These are phyloP conservation scores for Solanum lignicaule DNA, from an alignment of 257 asterid genomes.

Conservation along the genomic window DNA sequence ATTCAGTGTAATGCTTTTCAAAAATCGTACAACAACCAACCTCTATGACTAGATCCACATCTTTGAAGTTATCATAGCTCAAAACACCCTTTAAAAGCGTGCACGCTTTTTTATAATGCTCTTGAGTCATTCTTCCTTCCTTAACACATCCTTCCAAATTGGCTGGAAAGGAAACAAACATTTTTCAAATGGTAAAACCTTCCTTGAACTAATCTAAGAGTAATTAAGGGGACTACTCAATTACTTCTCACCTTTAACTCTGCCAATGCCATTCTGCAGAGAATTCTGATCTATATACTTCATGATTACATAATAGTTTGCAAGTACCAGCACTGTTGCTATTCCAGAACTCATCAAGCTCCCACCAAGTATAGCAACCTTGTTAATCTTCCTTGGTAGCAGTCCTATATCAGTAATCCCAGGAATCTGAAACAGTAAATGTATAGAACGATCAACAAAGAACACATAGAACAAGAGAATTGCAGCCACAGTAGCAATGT, in stretches of 20 bases:
- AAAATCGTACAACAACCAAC: conserved; percentile 17
- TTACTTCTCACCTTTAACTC: conserved; percentile 61
- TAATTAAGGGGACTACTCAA: neutral
- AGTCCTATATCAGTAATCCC: conserved; percentile 78
- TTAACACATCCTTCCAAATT: conserved; percentile 74
- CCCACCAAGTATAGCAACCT: conserved; percentile 92
- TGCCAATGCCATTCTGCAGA: conserved; percentile 65
- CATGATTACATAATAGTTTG: conserved; percentile 59
- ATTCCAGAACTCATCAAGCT: conserved; percentile 97
- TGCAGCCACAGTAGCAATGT: neutral
- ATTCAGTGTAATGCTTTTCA: neutral
- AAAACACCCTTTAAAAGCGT: conserved; percentile 69
- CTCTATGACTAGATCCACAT: conserved; percentile 98
- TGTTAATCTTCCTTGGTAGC: conserved; percentile 67
- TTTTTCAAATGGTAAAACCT: neutral
- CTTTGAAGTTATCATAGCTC: conserved; percentile 81
- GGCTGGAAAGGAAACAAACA: conserved; percentile 29
- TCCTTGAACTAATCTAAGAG: neutral
- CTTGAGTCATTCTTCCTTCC: conserved; percentile 76
- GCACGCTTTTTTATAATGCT: conserved; percentile 58
- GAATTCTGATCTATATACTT: conserved; percentile 88
- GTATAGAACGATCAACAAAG: neutral
- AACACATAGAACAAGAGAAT: neutral
- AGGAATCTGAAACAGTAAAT: conserved; percentile 51
- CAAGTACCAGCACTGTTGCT: conserved; percentile 75